Conservation (phyloP, 2,329 filamentous ascomycete species). For the Aaosphaeria pasadenensis region DNA sequence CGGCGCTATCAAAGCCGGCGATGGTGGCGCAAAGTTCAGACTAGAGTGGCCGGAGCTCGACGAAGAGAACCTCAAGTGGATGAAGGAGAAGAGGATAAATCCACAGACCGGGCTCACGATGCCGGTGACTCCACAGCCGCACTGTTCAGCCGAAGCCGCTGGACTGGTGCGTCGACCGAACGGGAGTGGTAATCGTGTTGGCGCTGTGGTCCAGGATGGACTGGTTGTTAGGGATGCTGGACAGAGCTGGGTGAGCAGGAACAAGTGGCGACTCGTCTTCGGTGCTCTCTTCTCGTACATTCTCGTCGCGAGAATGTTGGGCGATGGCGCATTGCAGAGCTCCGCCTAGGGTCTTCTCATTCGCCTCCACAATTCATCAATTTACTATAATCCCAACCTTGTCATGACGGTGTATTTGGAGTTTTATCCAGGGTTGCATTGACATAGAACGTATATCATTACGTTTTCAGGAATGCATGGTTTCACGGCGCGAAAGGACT, state of each 20-base stretch:
- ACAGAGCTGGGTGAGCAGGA: conserved; percentile 75
- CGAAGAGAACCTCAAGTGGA: conserved; percentile 87
- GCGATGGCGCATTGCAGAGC: conserved; percentile 39
- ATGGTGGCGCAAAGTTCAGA: conserved; percentile 87
- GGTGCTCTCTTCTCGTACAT: conserved; percentile 78
- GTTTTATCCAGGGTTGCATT: too few relatives aligned
- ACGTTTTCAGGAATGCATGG: too few relatives aligned
- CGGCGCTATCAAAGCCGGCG: conserved; percentile 77
- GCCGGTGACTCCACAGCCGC: conserved; percentile 51
- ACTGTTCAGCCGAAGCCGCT: conserved; percentile 62
- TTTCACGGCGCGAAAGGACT: too few relatives aligned
- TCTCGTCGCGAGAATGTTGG: conserved; percentile 71
- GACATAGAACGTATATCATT: too few relatives aligned
- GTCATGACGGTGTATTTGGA: too few relatives aligned
- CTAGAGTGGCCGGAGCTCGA: conserved; percentile 89
- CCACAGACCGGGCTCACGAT: conserved; percentile 66
- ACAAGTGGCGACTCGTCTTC: conserved; percentile 73
- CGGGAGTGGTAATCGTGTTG: conserved; percentile 50
- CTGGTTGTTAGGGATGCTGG: conserved; percentile 73
- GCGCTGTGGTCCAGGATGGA: conserved; percentile 73
- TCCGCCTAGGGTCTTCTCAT: neutral
- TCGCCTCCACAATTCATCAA: too few relatives aligned
- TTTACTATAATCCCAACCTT: too few relatives aligned
- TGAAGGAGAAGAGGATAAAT: conserved; percentile 80
- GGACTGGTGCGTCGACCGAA: conserved; percentile 60